Base-by-base conservation (phyloP, 2,329 filamentous ascomycete species). In the Elsinoe ampelina region DNA sequence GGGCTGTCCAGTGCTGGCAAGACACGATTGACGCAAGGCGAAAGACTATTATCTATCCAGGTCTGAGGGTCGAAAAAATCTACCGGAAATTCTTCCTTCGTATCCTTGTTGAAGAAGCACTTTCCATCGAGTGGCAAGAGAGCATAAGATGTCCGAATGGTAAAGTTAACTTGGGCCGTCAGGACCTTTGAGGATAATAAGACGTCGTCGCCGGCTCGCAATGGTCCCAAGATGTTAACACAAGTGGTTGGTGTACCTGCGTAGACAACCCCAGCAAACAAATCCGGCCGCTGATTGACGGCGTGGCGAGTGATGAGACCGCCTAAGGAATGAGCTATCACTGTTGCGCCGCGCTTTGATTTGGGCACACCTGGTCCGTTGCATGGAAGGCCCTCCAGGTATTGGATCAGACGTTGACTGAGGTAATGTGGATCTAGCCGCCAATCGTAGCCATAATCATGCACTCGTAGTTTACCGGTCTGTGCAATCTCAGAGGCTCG, bases 371-470 rank as follows among this genome's bases (percentile, higher is more conserved):
- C 77, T 2, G 78, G 74, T 47, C 80, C 77, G 65, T 96, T 96
- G 54, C 83, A 90, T 0, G 86, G 86, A 0, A 97, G 75, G 1
- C 72, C 76, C 65, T 87, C 82, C 12, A 97, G 74, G 64, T 88
- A 95, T 15, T 79, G 72, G 35, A 85, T 81, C n/a, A 97, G 74
- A 59, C 82, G 82, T 45, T 77, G 76, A 2, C 87, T 90, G 0
- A 93, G 78, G 0, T 89, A 74, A 65, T 85, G 80, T 0, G 92
- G 92, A 61, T 88, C 93, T 38, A 96, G 74, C 13, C 92, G 80
- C 92, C 92, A 97, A 71, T 97, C 92, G 65, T 95, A 97, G 15
- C 91, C 90, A 66, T 92, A 97, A 64, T 96, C 86, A 76, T 90
- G 90, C 0, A 95, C 80, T 47, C 89, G 79, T 5, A 96, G 73